Evolutionary conservation across 2,329 filamentous ascomycete genomes (phyloP), one percentile per base, ranked within the genome.

Genomic region (Talaromyces marneffei): DNA sequence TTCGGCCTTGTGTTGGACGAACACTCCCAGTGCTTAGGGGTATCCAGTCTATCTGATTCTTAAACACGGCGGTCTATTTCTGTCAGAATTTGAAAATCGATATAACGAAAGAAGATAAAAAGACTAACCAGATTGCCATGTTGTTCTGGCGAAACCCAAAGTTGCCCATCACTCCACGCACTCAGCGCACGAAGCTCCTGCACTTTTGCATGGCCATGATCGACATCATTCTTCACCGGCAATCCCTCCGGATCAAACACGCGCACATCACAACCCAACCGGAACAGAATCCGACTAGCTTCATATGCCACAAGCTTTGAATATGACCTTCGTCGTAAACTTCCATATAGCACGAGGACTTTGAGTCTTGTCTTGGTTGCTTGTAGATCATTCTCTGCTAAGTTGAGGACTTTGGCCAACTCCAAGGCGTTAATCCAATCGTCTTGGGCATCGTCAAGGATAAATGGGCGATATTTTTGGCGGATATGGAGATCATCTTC

Each of bases 21-120:
- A 89, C 82, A 8, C 82, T 83, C 25, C 86, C 85, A 0, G 82
- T 82, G 1, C 77, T 80, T 0, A 89, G 75, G 0, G 86, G 86
- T 40, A 88, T 86, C 87, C 86, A 88, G 70, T 89, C 86, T 53
- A 88, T 88, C 65, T 88, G 85, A 65, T 87, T 86, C 65, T 88
- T 88, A 78, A 88, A 88, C 0, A 88, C 82, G 3, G 80, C 84
- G 0, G 85, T 87, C 78, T 83, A 29, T 1, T 20, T 25, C 10
- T 8, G 10, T 54, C 6, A 39, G 48, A n/a, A n/a, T 14, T 20
- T 35, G 12, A n/a, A 2, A 4, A n/a, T 53, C 1, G 4, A 6
- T 7, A 33, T 35, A 4, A 18, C 9, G 64, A 56, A 60, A 48
- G 2, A 9, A 5, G 18, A n/a, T 14, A 18, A 8, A 18, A 8